Evolutionary conservation across 352 stramenopile species (phyloP).

Genomic region (Pythium biforme): DNA sequence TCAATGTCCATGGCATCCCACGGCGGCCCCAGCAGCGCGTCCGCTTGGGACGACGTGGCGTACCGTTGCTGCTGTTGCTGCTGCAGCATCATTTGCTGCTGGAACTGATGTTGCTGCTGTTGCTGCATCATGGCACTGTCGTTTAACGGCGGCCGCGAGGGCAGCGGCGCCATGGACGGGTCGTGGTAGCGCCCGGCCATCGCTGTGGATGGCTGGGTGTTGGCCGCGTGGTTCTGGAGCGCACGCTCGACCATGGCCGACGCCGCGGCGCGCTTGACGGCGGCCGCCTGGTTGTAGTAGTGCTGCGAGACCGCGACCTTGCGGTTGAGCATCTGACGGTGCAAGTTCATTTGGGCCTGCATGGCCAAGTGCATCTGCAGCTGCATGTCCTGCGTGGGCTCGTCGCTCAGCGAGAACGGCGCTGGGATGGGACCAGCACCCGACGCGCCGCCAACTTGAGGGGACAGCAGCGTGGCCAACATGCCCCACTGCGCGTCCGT

Average conservation of each 20-base stretch:
- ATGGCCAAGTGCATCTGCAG: slow-evolving; percentile 87
- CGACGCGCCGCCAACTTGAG: no score
- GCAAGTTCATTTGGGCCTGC: slow-evolving; percentile 87
- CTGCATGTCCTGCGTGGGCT: slow-evolving; percentile 55
- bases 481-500: no score
- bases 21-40: slow-evolving; percentile 11
- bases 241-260: slow-evolving; percentile 25
- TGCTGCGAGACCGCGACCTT: slow-evolving; percentile 84
- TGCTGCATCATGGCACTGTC: slow-evolving; percentile 6
- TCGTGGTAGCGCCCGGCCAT: slow-evolving; percentile 7
- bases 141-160: slow-evolving; percentile 6
- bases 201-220: neutral
- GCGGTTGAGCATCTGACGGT: slow-evolving; percentile 84
- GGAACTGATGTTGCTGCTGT: slow-evolving; percentile 9
- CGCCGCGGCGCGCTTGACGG: slow-evolving; percentile 19
- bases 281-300: slow-evolving; percentile 26
- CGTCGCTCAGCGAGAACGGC: slow-evolving; percentile 57
- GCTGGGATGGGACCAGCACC: neutral
- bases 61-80: slow-evolving; percentile 14
- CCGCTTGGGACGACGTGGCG: slow-evolving; percentile 3
- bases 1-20: slow-evolving; percentile 30
- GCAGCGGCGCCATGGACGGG: neutral
- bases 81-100: slow-evolving; percentile 14
- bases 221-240: slow-evolving; percentile 15
- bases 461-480: no score